Conservation (phyloP, 495 filamentous ascomycete genomes). For the Xylaria longipes region DNA sequence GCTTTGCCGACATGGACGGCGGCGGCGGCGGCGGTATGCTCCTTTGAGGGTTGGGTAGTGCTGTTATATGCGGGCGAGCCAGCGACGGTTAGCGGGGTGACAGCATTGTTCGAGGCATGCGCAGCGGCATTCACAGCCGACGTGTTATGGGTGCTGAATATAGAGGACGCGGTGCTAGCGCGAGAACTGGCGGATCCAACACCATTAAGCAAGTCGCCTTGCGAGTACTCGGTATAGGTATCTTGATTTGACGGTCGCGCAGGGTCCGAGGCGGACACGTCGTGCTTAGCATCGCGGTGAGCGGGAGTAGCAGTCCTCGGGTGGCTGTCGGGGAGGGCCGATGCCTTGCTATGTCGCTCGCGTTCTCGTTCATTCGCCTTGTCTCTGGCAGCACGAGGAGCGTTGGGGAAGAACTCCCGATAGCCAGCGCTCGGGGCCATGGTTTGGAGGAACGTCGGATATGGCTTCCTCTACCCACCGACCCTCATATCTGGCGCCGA, state of each 20-base stretch:
- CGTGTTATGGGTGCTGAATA: conserved; percentile 64
- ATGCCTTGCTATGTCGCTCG: conserved; percentile 41
- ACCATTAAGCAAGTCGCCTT: conserved; percentile 67
- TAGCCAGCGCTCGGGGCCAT: conserved; percentile 79
- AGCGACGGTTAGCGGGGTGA: conserved; percentile 78
- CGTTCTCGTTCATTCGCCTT: conserved; percentile 61
- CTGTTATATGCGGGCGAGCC: conserved; percentile 73
- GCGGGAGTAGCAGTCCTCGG: conserved; percentile 46
- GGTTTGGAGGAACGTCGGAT: conserved; percentile 61
- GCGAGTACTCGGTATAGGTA: conserved; percentile 59
- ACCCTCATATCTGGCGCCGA: conserved; percentile 60
- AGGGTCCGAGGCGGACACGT: conserved; percentile 46
- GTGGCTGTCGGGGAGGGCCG: conserved; percentile 59
- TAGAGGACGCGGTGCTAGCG: conserved; percentile 67
- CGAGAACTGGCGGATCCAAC: conserved; percentile 72
- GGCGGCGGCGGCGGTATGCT: conserved; percentile 44
- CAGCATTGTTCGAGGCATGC: conserved; percentile 55
- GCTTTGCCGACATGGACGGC: conserved; percentile 35
- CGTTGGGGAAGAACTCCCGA: conserved; percentile 89
- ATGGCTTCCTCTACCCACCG: conserved; percentile 55
- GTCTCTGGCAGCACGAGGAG: conserved; percentile 67
- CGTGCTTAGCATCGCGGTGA: conserved; percentile 45
- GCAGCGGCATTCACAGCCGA: conserved; percentile 56
- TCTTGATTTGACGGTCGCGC: conserved; percentile 50
- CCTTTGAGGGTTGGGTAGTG: conserved; percentile 42